These are phyloP conservation scores for Sphaerulina populicola DNA, from an alignment of 2,329 filamentous ascomycete species.

Conservation along the genomic window DNA sequence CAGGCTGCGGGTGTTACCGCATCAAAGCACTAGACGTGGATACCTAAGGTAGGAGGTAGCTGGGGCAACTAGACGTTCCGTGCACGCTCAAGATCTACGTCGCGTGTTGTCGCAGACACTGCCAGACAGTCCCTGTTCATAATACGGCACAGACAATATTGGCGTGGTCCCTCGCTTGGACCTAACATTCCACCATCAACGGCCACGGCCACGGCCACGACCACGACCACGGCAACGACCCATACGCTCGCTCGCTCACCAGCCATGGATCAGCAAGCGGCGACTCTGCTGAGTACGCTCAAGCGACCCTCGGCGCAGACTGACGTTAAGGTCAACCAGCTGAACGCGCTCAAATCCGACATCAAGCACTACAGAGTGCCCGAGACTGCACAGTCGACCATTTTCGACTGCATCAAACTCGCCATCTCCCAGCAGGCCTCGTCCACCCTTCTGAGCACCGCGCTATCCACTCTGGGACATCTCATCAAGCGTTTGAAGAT, in stretches of 20 bases:
- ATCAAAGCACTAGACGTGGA: no score
- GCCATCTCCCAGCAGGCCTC: slow-evolving; percentile 70
- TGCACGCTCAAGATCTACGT: no score
- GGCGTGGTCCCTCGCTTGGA: no score
- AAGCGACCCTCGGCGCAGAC: slow-evolving; percentile 58
- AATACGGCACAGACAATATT: no score
- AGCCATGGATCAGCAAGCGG: slow-evolving; percentile 52
- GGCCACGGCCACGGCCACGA: not conserved
- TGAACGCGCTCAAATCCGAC: slow-evolving; percentile 70
- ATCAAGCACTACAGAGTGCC: slow-evolving; percentile 92
- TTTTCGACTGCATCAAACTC: slow-evolving; percentile 74
- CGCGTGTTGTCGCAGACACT: no score
- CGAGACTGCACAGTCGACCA: slow-evolving; percentile 58
- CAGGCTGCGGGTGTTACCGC: no score
- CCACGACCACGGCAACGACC: not conserved
- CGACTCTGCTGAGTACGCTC: slow-evolving; percentile 46
- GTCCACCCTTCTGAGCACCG: slow-evolving; percentile 63
- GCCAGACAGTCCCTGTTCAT: no score
- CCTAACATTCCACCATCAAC: not conserved
- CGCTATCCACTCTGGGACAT: slow-evolving; percentile 81
- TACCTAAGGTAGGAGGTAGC: no score
- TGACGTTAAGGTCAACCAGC: slow-evolving; percentile 61
- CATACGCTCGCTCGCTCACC: slow-evolving; percentile 6
- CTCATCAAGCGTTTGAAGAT: slow-evolving; percentile 76
- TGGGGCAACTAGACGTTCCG: no score